Percentiles rank a stretch among this genome's conserved stretches.
Evolutionary conservation across 2,329 filamentous ascomycete species (phyloP).

Genomic region (Pseudogymnoascus sp.): DNA sequence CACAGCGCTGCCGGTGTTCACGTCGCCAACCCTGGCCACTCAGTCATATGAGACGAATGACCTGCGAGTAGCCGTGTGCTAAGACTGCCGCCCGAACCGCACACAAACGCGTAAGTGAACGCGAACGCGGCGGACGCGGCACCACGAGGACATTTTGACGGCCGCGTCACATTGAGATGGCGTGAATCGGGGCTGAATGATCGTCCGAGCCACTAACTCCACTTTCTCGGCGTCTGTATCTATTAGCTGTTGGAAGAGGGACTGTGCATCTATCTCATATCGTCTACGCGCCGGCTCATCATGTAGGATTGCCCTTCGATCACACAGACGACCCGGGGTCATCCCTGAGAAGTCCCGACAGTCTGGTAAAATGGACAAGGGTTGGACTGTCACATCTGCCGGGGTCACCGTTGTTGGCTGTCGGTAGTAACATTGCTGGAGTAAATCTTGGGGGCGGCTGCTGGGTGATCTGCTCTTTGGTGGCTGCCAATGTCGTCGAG

Average conservation of each 20-base stretch:
- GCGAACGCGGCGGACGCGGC: neutral
- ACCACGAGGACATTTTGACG: neutral
- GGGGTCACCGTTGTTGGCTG: neutral
- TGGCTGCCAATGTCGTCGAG: neutral
- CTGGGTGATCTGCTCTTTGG: neutral
- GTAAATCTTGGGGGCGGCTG: neutral
- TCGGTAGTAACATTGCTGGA: neutral
- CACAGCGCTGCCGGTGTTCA: neutral
- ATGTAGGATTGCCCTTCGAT: neutral
- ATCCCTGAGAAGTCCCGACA: neutral
- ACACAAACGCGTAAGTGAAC: neutral
- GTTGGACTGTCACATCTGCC: neutral
- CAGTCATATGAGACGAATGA: neutral
- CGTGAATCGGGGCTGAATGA: neutral
- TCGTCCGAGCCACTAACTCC: neutral
- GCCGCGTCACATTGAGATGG: neutral
- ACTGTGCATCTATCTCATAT: neutral
- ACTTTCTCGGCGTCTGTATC: neutral
- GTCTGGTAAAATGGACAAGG: neutral
- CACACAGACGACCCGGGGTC: neutral
- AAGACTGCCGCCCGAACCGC: slow-evolving; percentile 1
- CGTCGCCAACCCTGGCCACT: neutral
- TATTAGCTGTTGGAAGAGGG: too few relatives aligned
- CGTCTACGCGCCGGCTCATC: neutral
- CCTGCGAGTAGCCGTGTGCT: neutral